These are phyloP conservation scores for Coemansia sp. DNA, from an alignment of 192 early-diverging fungal genomes.

Conservation along the genomic window DNA sequence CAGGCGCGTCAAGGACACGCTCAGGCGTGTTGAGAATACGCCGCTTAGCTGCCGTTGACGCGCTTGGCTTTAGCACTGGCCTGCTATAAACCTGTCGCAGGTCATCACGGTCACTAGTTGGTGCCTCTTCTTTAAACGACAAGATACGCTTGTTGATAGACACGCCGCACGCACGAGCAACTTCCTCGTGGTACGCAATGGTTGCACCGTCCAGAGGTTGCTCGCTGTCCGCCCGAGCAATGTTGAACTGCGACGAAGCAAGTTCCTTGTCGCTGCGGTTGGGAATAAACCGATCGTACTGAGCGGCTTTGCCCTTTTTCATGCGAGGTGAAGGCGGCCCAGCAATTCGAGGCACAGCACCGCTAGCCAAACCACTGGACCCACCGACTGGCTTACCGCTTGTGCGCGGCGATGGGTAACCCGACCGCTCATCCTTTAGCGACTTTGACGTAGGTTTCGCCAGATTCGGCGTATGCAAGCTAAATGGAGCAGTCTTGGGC, in stretches of 20 bases:
- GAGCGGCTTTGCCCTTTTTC: conserved; percentile 42
- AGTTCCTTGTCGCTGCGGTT: conserved; percentile 72
- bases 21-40: conserved; percentile 82
- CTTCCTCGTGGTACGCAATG: conserved; percentile 72
- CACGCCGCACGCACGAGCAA: conserved; percentile 82
- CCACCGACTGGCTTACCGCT: conserved; percentile 16
- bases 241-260: conserved; percentile 73
- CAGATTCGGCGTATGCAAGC: conserved; percentile 13
- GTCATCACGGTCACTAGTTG: conserved; percentile 60
- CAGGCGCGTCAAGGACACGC: conserved; percentile 87
- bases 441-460: conserved; percentile 6
- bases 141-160: conserved; percentile 81
- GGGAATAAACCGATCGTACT: conserved; percentile 91
- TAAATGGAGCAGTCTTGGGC: conserved; percentile 21
- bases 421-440: conserved; percentile 34
- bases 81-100: conserved; percentile 60
- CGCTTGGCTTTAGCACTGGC: conserved; percentile 33
- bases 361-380: background rate
- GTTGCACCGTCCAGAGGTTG: conserved; percentile 54
- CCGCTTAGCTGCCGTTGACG: conserved; percentile 53
- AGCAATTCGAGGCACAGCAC: conserved; percentile 2
- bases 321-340: conserved; percentile 35
- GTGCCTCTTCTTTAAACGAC: conserved; percentile 78
- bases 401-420: conserved; percentile 31
- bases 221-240: conserved; percentile 49